Base-by-base conservation (phyloP, 1,284 basidiomycete genomes). In the Ustilago nuda region DNA sequence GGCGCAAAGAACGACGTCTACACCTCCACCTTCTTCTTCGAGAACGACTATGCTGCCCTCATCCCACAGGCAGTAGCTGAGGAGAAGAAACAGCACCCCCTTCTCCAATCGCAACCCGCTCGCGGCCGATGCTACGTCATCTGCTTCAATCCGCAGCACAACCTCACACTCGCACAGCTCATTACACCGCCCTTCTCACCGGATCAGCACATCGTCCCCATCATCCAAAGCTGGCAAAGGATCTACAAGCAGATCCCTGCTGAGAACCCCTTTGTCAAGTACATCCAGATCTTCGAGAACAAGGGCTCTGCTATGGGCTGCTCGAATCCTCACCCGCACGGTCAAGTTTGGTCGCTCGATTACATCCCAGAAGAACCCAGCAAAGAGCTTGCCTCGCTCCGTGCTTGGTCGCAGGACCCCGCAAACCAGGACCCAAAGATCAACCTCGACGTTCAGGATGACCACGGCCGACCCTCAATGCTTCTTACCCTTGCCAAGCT, bases 221-320 rank as follows among this genome's bases (percentile, higher is more conserved):
- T 98, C 62, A 89, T 98, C 48, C 87, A 89, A 1, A 91, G 92
- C 78, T 98, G 95, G 95, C 82, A 66, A 46, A 69, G 67, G 41
- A 74, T 85, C 56, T 86, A 85, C 74, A 58, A 46, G 41, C 65
- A 68, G 54, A 85, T 86, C 52, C 63, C 78, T 11, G 46, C 50
- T 3, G 85, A 86, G 32, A 80, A 85, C 39, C 72, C 84, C 0
- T 85, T 83, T 45, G 78, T 86, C 45, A 63, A 70, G 56, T 86
- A 86, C 59, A 78, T 86, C 30, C 85, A 86, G 68, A 83, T 86
- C 63, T 88, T 88, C 56, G 87, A 97, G 92, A 98, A 97, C 87
- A 96, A 96, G 86, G 95, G 95, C 7, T 87, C 91, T 2, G 94
- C 95, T 87, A 97, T 98, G 95, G 95, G 95, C 8, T 96, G 94